Evolutionary conservation across 2,329 filamentous ascomycete genomes (phyloP).

Genomic region (Fonsecaea nubica): DNA sequence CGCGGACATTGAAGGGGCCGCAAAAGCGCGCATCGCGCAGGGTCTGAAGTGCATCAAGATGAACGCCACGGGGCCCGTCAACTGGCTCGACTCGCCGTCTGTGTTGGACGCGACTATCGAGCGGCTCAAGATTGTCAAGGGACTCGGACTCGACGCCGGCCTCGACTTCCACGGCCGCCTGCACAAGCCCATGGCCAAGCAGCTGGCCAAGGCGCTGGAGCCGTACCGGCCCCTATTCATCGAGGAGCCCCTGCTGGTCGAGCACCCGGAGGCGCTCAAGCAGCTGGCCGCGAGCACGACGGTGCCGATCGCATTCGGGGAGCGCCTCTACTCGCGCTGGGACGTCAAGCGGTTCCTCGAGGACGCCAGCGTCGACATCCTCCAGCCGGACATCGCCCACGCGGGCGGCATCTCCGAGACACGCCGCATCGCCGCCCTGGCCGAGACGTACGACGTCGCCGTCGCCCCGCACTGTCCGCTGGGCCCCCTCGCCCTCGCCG

Average conservation of each 20-base stretch:
- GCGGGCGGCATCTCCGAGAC: constrained; percentile 74
- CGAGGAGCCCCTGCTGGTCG: constrained; percentile 72
- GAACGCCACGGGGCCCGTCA: constrained; percentile 75
- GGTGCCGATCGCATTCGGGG: constrained; percentile 72
- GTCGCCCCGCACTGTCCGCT: constrained; percentile 75
- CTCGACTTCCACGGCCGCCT: constrained; percentile 79
- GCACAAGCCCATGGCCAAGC: constrained; percentile 77
- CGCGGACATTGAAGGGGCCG: constrained; percentile 68
- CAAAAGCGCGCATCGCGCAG: constrained; percentile 51
- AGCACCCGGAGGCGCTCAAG: constrained; percentile 69
- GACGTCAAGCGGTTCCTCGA: constrained; percentile 74
- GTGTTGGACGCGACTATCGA: constrained; percentile 69
- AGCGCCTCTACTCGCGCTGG: constrained; percentile 73
- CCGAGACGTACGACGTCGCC: constrained; percentile 73
- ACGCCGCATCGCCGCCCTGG: constrained; percentile 69
- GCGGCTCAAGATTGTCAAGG: constrained; percentile 71
- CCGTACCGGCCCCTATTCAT: constrained; percentile 72
- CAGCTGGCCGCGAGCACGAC: constrained; percentile 62
- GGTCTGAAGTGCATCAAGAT: constrained; percentile 65
- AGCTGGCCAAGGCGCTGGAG: constrained; percentile 68
- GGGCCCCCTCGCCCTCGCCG: constrained; percentile 73
- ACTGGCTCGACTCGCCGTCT: constrained; percentile 75
- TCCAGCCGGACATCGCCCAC: constrained; percentile 74
- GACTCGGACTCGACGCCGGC: constrained; percentile 72
- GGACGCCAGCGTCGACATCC: constrained; percentile 68